phyloP scores from a whole-genome alignment of 1,284 basidiomycete species.

The Jaminaea rosea region DNA sequence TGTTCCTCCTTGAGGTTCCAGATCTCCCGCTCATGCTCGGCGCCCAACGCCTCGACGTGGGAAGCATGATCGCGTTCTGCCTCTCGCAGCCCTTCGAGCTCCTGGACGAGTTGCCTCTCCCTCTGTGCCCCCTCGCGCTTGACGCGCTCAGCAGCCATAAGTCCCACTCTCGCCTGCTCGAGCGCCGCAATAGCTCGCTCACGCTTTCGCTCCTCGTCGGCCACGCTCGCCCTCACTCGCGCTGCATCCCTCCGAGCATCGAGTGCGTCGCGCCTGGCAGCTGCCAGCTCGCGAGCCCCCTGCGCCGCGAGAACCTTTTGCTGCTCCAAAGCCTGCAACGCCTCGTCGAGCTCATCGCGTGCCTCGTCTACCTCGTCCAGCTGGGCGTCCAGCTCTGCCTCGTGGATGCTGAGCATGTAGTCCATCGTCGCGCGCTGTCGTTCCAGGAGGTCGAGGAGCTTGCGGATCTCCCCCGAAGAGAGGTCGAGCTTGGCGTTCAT shows the following conservation, averaged over 20 bases:
- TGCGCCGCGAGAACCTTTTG: conserved; percentile 8
- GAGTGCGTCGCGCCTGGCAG: conserved; percentile 15
- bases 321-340: conserved; percentile 10
- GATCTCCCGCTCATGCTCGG: conserved; percentile 2
- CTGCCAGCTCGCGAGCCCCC: conserved; percentile 19
- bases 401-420: conserved; percentile 36
- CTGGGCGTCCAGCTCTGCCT: conserved; percentile 24
- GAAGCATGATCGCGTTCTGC: too few relatives aligned
- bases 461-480: conserved; percentile 23
- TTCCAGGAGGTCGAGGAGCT: conserved; percentile 33
- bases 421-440: conserved; percentile 37
- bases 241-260: conserved; percentile 21
- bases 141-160: background rate
- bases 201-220: conserved; percentile 18
- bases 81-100: conserved; percentile 13
- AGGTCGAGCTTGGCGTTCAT: conserved; percentile 26
- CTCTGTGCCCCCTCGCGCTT: conserved; percentile 4
- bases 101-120: conserved; percentile 2
- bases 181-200: conserved; percentile 19
- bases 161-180: conserved; percentile 15
- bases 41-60: background rate
- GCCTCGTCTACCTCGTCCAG: conserved; percentile 23
- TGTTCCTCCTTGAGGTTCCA: conserved; percentile 7
- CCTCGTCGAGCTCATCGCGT: conserved; percentile 15
- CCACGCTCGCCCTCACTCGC: conserved; percentile 4